These are phyloP conservation scores for Microthlaspi erraticum DNA, from an alignment of 345 rosid species.

Conservation along the genomic window DNA sequence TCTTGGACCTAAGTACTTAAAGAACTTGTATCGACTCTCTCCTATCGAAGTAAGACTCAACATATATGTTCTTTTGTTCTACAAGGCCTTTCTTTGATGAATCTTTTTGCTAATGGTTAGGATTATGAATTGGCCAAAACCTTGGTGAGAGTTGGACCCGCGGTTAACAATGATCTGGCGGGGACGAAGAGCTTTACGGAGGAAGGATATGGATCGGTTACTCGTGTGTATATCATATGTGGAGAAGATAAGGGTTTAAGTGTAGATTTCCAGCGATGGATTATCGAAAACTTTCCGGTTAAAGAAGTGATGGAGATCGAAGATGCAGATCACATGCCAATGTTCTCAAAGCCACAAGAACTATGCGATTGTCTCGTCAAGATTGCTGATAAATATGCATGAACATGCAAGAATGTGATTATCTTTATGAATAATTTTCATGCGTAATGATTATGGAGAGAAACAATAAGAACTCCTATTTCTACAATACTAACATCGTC, in stretches of 20 bases:
- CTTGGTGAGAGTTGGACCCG: slow-evolving; percentile 45
- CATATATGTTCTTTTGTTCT: not conserved
- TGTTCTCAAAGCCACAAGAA: slow-evolving; percentile 52
- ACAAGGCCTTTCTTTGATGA: not conserved
- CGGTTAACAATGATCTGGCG: slow-evolving; percentile 38
- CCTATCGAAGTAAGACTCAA: slow-evolving; percentile 36
- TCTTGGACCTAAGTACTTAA: slow-evolving; percentile 29
- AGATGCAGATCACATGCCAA: slow-evolving; percentile 55
- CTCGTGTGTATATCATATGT: slow-evolving; percentile 44
- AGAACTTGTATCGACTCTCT: slow-evolving; percentile 33
- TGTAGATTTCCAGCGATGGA: slow-evolving; percentile 46
- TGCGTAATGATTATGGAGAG: too few relatives aligned
- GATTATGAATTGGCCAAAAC: slow-evolving; percentile 49
- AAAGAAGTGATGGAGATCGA: slow-evolving; percentile 51
- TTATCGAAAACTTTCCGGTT: slow-evolving; percentile 41
- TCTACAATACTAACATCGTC: too few relatives aligned
- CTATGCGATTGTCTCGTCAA: slow-evolving; percentile 39
- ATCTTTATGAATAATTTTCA: too few relatives aligned
- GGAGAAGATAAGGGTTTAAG: slow-evolving; percentile 39
- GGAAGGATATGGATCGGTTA: slow-evolving; percentile 46
- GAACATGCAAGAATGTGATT: not conserved
- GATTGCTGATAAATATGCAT: slow-evolving; percentile 32
- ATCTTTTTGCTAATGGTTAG: slow-evolving; percentile 29
- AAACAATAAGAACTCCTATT: too few relatives aligned
- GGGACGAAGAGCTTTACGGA: slow-evolving; percentile 38